These are phyloP conservation scores for Mucor velutinosus DNA, from an alignment of 371 early-diverging fungal genomes.

Conservation along the genomic window DNA sequence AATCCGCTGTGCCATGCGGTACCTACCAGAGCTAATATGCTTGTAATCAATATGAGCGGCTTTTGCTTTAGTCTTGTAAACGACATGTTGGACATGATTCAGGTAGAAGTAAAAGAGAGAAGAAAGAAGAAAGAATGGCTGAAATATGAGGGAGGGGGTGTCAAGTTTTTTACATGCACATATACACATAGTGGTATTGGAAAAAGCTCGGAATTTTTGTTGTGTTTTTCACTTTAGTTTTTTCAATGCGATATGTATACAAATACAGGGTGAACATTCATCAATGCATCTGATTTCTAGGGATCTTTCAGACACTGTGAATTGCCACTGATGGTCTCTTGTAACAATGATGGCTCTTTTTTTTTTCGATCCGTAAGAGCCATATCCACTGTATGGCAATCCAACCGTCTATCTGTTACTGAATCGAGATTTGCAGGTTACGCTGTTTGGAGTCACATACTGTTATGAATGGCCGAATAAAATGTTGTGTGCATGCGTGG, in stretches of 20 bases:
- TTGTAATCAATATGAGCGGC: constrained; percentile 32
- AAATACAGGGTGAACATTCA: constrained; percentile 1
- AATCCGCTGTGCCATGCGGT: not conserved
- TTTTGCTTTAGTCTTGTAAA: constrained; percentile 25
- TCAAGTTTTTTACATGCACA: not conserved
- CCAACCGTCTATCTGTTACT: no score
- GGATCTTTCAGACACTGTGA: not conserved
- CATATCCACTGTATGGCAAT: no score
- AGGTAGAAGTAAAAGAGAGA: not conserved
- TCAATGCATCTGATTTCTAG: not conserved
- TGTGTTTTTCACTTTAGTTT: no score
- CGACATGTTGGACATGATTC: constrained; percentile 6
- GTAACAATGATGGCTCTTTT: no score
- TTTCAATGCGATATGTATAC: not conserved
- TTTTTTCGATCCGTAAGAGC: no score
- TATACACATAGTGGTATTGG: not conserved
- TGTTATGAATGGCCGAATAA: no score
- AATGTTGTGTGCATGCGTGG: not conserved
- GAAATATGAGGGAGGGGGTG: not conserved
- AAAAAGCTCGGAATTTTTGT: constrained; percentile 11
- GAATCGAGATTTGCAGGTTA: no score
- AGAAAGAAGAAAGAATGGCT: not conserved
- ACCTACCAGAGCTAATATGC: constrained; percentile 30
- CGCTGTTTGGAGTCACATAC: no score
- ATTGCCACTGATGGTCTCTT: no score